phyloP scores from a whole-genome alignment of 2,329 filamentous ascomycete genomes.

The Ceratocystis huliohia region DNA sequence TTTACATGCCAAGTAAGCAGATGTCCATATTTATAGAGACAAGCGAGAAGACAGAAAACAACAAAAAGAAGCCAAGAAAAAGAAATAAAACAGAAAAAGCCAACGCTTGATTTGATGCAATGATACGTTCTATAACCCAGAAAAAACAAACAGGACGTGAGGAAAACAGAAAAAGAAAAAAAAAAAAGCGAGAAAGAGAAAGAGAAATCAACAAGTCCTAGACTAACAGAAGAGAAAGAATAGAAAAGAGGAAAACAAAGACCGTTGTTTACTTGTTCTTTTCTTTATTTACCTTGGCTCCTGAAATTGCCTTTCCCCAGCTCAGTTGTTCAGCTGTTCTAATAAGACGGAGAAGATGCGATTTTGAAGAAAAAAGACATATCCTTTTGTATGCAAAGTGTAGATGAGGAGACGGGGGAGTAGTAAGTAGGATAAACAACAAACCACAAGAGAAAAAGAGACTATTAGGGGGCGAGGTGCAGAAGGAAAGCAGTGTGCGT shows the following conservation, averaged over 20 bases:
- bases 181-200: not conserved
- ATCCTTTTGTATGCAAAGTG: not conserved
- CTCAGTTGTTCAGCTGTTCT: no score
- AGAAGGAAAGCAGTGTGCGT: not conserved
- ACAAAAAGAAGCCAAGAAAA: not conserved
- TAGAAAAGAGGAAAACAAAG: no score
- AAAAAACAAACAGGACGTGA: not conserved
- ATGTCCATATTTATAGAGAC: slow-evolving; percentile 2
- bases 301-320: no score
- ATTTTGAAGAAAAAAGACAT: not conserved
- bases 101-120: slow-evolving; percentile 2
- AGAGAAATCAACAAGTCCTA: not conserved
- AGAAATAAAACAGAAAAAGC: not conserved
- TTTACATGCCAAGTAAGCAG: not conserved
- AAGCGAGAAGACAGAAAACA: not conserved
- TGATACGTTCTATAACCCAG: slow-evolving; percentile 1
- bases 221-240: not conserved
- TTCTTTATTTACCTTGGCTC: not conserved
- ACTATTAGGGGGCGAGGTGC: not conserved
- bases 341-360: no score
- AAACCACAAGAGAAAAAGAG: slow-evolving; percentile 6
- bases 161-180: not conserved
- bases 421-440: not conserved
- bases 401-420: not conserved
- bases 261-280: not conserved